phyloP scores from a whole-genome alignment of 129 eudicot species.

The Arctium lappa region DNA sequence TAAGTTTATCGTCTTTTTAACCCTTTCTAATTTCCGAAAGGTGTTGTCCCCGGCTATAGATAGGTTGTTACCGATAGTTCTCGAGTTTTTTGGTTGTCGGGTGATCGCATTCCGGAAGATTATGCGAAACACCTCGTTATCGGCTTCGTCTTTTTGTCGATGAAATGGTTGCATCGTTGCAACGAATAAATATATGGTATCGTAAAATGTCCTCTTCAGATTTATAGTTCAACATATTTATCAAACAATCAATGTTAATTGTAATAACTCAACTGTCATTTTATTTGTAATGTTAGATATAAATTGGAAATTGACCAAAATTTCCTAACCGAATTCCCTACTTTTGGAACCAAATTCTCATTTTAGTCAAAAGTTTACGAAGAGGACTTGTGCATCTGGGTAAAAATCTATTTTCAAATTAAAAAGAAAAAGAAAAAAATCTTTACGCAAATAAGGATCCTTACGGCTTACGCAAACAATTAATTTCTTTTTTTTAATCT shows the following conservation, averaged over 20 bases:
- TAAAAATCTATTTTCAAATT: too few relatives aligned
- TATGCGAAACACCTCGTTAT: neutral
- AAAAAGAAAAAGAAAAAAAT: too few relatives aligned
- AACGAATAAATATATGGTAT: neutral
- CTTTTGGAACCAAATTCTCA: too few relatives aligned
- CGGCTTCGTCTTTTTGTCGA: neutral
- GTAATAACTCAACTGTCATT: neutral
- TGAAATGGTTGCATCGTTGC: conserved; percentile 1
- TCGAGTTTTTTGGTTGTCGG: conserved; percentile 11
- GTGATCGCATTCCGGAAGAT: neutral
- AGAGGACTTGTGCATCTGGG: too few relatives aligned
- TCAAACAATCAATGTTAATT: neutral
- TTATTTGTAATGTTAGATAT: neutral
- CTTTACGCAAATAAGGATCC: too few relatives aligned
- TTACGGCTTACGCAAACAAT: too few relatives aligned
- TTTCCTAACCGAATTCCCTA: too few relatives aligned
- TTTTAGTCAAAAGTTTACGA: too few relatives aligned
- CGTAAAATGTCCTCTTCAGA: neutral
- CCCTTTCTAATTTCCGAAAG: neutral
- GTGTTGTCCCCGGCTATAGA: conserved; percentile 2
- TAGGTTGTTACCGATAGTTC: neutral
- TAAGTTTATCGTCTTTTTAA: neutral
- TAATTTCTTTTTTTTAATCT: too few relatives aligned
- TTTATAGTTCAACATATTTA: neutral
- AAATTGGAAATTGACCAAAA: too few relatives aligned